phyloP scores from a whole-genome alignment of 371 early-diverging fungal genomes.

The Phascolomyces articulosus region DNA sequence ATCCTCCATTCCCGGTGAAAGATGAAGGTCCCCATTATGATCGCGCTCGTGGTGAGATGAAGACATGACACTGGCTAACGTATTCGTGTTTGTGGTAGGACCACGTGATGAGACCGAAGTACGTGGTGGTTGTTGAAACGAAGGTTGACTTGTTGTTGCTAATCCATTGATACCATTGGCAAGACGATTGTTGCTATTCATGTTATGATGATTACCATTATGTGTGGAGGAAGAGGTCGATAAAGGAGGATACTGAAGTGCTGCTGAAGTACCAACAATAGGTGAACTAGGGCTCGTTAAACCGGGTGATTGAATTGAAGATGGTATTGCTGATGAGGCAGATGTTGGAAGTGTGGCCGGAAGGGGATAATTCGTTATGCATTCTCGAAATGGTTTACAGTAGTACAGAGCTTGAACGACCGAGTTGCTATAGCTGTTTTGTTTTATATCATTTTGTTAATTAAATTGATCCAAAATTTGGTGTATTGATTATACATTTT shows the following conservation, averaged over 20 bases:
- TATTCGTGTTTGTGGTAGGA: not conserved
- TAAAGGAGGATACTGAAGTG: constrained; percentile 27
- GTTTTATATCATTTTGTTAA: not conserved
- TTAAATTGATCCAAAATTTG: no score
- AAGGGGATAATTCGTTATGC: constrained; percentile 74
- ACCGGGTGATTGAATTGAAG: constrained; percentile 28
- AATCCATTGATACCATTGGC: constrained; percentile 13
- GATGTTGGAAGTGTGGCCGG: constrained; percentile 27
- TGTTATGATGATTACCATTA: constrained; percentile 7
- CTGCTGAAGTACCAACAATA: constrained; percentile 4
- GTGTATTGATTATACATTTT: no score
- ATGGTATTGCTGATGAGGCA: not conserved
- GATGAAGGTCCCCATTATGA: constrained; percentile 43
- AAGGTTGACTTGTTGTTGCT: constrained; percentile 21
- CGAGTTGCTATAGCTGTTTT: constrained; percentile 89
- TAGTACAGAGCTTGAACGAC: constrained; percentile 96
- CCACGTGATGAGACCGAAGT: constrained; percentile 10
- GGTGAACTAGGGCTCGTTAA: constrained; percentile 18
- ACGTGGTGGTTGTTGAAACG: constrained; percentile 18
- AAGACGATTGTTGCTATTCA: constrained; percentile 5
- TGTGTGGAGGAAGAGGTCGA: constrained; percentile 23
- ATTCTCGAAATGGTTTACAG: constrained; percentile 94
- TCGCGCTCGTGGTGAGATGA: constrained; percentile 29
- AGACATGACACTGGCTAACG: constrained; percentile 8
- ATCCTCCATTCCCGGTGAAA: constrained; percentile 70